Percentiles rank a stretch among this genome's conserved stretches.
phyloP scores from a whole-genome alignment of 1,139 yeast species.

The Yamadazyma taylorii region DNA sequence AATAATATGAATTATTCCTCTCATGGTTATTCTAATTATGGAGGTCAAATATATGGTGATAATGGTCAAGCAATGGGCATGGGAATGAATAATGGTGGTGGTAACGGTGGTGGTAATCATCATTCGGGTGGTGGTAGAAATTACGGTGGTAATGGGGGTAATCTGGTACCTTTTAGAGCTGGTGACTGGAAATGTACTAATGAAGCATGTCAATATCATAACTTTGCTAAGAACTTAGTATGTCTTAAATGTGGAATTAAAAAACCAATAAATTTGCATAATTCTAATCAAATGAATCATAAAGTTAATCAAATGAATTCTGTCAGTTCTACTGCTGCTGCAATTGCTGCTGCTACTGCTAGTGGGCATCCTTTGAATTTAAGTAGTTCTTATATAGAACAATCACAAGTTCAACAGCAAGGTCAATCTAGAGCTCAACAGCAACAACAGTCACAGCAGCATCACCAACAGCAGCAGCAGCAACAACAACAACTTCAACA shows the following conservation, averaged over 20 bases:
- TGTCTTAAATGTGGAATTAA: constrained; percentile 89
- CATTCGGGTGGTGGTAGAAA: constrained; percentile 4
- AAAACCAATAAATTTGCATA: constrained; percentile 48
- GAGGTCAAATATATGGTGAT: not conserved
- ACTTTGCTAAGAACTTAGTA: constrained; percentile 86
- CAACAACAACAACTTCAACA: constrained; percentile 5
- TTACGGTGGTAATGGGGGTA: constrained; percentile 11
- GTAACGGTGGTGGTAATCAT: constrained; percentile 7
- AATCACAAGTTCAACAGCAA: constrained; percentile 28
- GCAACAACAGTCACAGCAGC: constrained; percentile 2
- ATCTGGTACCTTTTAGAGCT: constrained; percentile 81
- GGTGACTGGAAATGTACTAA: constrained; percentile 94
- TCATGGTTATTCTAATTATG: not conserved
- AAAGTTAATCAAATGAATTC: constrained; percentile 26
- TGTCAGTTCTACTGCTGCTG: constrained; percentile 50
- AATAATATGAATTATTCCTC: constrained; percentile 5
- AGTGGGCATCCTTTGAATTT: constrained; percentile 48
- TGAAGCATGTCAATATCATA: constrained; percentile 82
- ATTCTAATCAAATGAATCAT: constrained; percentile 12
- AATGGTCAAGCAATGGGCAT: too few relatives aligned
- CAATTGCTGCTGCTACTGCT: constrained; percentile 56
- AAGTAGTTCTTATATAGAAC: constrained; percentile 25
- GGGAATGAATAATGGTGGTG: constrained; percentile 9
- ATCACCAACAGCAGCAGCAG: constrained; percentile 4
- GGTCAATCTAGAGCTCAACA: not conserved